A percentile compares a stretch with the other conserved stretches of the same genome.
Evolutionary conservation across 129 eudicot genomes (phyloP).

Genomic region (Lactuca saligna): DNA sequence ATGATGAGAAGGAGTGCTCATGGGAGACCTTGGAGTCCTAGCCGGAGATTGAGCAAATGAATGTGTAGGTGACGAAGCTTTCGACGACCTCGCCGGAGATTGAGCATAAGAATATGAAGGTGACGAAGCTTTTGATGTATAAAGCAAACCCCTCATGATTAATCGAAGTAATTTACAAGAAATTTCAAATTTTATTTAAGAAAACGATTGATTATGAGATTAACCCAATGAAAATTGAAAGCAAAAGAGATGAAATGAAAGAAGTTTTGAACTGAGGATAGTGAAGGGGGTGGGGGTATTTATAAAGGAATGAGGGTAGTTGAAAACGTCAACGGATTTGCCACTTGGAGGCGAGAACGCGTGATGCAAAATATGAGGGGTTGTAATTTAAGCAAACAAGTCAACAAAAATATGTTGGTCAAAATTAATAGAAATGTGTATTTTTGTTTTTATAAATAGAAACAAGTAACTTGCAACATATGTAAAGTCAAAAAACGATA

Average conservation of each 20-base stretch:
- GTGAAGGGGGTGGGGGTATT: slow-evolving; percentile 13
- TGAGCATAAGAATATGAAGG: slow-evolving; percentile 28
- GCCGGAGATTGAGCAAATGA: slow-evolving; percentile 32
- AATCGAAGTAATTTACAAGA: not conserved
- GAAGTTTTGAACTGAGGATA: slow-evolving; percentile 5
- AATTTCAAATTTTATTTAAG: not conserved
- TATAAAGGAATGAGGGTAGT: slow-evolving; percentile 26
- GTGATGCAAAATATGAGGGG: not conserved
- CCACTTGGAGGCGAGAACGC: slow-evolving; percentile 14
- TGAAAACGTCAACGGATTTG: slow-evolving; percentile 29
- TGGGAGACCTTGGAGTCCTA: slow-evolving; percentile 8
- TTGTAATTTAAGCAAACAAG: not conserved
- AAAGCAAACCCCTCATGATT: slow-evolving; percentile 38
- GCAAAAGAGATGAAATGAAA: not conserved
- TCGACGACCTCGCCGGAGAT: slow-evolving; percentile 33
- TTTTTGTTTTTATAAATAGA: not conserved
- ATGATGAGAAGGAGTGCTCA: slow-evolving; percentile 26
- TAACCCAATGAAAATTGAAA: not conserved
- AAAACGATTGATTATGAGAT: not conserved
- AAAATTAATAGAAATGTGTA: not conserved
- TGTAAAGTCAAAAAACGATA: not conserved
- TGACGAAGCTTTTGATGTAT: slow-evolving; percentile 40
- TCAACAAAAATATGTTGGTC: not conserved
- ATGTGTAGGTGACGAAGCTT: slow-evolving; percentile 41
- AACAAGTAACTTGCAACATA: not conserved